Evolutionary conservation across 2,329 filamentous ascomycete species (phyloP).

Genomic region (Alternaria postmessia): DNA sequence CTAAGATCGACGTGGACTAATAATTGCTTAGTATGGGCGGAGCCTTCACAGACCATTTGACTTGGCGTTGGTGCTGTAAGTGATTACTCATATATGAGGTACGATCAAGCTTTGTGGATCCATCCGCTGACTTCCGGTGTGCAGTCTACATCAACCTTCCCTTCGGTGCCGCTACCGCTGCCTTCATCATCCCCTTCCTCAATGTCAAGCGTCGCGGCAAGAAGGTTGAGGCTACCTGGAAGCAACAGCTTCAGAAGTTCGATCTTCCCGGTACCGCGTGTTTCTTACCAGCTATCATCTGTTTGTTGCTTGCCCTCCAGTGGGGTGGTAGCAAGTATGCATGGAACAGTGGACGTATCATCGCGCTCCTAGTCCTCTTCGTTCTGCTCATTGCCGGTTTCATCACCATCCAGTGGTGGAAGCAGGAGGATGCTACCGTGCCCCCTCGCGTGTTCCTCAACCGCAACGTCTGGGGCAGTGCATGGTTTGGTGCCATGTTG

Average conservation of each 20-base stretch:
- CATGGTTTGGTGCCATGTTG: conserved; percentile 52
- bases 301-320: conserved; percentile 59
- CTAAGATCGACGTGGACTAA: conserved; percentile 28
- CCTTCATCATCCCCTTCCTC: conserved; percentile 53
- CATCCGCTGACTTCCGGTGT: background rate
- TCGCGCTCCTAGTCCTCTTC: conserved; percentile 57
- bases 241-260: conserved; percentile 54
- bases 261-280: conserved; percentile 56
- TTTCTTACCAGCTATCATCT: conserved; percentile 58
- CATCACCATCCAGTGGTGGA: conserved; percentile 54
- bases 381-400: conserved; percentile 55
- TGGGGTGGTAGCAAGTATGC: conserved; percentile 60
- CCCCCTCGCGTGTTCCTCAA: conserved; percentile 57
- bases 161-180: conserved; percentile 56
- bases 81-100: background rate
- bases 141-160: conserved; percentile 57
- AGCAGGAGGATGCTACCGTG: conserved; percentile 56
- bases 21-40: conserved; percentile 50
- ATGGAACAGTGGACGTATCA: conserved; percentile 57
- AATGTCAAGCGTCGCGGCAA: conserved; percentile 43
- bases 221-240: conserved; percentile 46
- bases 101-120: background rate
- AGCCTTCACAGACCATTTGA: conserved; percentile 55
- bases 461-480: conserved; percentile 54
- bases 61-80: conserved; percentile 57